These are phyloP conservation scores for Globisporangium perplexum DNA, from an alignment of 352 stramenopile species.

Conservation along the genomic window DNA sequence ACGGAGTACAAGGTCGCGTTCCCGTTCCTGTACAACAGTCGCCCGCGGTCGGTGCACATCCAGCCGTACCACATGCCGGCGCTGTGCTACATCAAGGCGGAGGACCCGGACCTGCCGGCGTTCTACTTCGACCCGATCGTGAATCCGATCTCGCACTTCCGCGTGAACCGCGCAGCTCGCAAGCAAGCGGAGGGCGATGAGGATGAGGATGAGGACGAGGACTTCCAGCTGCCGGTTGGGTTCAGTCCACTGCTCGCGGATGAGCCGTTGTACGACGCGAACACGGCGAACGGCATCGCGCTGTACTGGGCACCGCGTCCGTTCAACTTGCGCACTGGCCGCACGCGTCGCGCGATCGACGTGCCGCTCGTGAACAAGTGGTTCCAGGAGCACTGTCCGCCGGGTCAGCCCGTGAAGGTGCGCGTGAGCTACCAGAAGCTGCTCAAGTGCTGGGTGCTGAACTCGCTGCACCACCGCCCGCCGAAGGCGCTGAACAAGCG, in stretches of 20 bases:
- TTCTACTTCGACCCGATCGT: constrained; percentile 98
- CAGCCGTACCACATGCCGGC: constrained; percentile 95
- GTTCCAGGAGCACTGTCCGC: constrained; percentile 98
- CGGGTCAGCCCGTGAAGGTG: constrained; percentile 98
- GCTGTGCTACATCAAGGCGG: constrained; percentile 96
- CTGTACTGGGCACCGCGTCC: constrained; percentile 97
- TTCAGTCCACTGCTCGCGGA: constrained; percentile 91
- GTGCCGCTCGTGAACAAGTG: constrained; percentile 98
- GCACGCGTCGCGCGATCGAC: constrained; percentile 95
- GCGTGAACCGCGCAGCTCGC: constrained; percentile 53
- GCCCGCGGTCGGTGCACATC: constrained; percentile 93
- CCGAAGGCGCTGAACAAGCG: constrained; percentile 96
- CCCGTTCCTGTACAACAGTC: constrained; percentile 99
- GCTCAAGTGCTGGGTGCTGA: constrained; percentile 99
- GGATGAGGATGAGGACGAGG: constrained; percentile 82
- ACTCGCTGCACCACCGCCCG: constrained; percentile 93
- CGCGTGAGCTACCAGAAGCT: constrained; percentile 99
- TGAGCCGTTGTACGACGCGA: constrained; percentile 92
- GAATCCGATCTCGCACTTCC: constrained; percentile 96
- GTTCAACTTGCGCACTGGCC: constrained; percentile 96
- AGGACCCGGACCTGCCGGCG: constrained; percentile 92
- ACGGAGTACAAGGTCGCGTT: constrained; percentile 99
- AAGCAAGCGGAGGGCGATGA: constrained; percentile 31
- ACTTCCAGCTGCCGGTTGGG: constrained; percentile 84
- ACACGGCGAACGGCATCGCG: constrained; percentile 96